Evolutionary conservation across 2,329 filamentous ascomycete genomes (phyloP).

Genomic region (Nigrospora osmanthi): DNA sequence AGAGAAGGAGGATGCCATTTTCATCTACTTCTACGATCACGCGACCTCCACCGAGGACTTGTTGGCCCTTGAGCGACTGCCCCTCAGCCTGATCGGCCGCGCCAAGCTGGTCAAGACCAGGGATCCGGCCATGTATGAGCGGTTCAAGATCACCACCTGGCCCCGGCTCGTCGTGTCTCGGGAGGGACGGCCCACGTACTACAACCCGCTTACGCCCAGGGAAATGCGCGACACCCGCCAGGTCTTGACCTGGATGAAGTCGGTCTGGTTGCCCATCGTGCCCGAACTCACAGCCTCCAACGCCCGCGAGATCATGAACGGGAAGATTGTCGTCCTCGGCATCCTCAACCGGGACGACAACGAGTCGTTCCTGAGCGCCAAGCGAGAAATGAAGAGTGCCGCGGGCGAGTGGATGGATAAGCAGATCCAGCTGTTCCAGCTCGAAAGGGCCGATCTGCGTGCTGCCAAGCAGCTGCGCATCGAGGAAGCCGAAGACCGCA

Average conservation of each 20-base stretch:
- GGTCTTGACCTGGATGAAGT: conserved; percentile 88
- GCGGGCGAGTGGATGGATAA: conserved; percentile 98
- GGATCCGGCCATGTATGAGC: conserved; percentile 64
- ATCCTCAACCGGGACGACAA: conserved; percentile 74
- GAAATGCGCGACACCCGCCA: conserved; percentile 85
- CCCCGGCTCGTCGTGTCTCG: conserved; percentile 85
- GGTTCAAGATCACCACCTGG: conserved; percentile 96
- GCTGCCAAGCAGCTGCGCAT: conserved; percentile 93
- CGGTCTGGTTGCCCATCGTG: conserved; percentile 91
- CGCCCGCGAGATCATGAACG: conserved; percentile 89
- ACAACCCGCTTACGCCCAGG: conserved; percentile 74
- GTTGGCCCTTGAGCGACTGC: conserved; percentile 74
- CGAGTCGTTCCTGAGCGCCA: conserved; percentile 69
- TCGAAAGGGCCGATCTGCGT: conserved; percentile 85
- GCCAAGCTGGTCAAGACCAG: conserved; percentile 89
- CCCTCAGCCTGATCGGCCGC: conserved; percentile 81
- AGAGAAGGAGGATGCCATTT: conserved; percentile 90
- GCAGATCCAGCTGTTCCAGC: conserved; percentile 82
- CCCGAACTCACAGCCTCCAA: conserved; percentile 89
- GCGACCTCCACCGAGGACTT: conserved; percentile 93
- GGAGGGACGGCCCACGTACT: conserved; percentile 86
- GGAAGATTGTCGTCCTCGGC: conserved; percentile 88
- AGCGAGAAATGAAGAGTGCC: conserved; percentile 89
- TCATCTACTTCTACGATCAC: conserved; percentile 95
- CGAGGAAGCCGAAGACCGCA: conserved; percentile 90